Base-by-base conservation (phyloP, 768 basidiomycete species). In the Kwoniella shandongensis region DNA sequence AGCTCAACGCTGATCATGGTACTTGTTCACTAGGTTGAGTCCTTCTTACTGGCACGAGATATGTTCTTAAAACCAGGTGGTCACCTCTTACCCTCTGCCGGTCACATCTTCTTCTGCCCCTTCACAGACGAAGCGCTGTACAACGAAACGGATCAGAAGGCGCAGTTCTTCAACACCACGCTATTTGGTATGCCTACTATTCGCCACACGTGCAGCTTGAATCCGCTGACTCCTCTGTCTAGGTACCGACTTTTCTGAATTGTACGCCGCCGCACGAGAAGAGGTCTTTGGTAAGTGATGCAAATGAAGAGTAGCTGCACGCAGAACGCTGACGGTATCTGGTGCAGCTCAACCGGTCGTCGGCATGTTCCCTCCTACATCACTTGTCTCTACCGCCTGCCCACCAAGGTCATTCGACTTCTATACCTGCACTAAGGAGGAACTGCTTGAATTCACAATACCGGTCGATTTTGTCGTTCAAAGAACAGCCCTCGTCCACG, bases 21-120 rank as follows among this genome's bases (percentile, higher is more conserved):
- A n/a, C n/a, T n/a, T n/a, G n/a, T n/a, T n/a, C n/a, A n/a, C n/a
- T 42, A 75, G 74, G 74, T 76, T 29, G 75, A 76, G 51, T 69
- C 67, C 11, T 76, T 70, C 57, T 53, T 76, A 11, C 44, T 74
- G 11, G 72, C 75, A 10, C 38, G 75, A 56, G 75, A 76, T 54
- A 38, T 69, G 30, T 76, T 74, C 54, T 52, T 76, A 40, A 74
- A 74, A 46, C 70, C 70, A 17, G 70, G 60, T 13, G 75, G 75
- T 3, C 63, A 72, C 18, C 40, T 76, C 12, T 55, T 71, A 18
- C 75, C 75, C 4, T 70, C 65, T 3, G 66, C 62, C 8, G 75
- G 73, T 7, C 62, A 66, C 11, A 57, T 76, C 29, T 76, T 67
- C 62, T 76, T 74, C 44, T 65, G 61, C 18, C 75, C 73, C 1